Percentiles rank a stretch among this genome's conserved stretches.
These are phyloP conservation scores for Phytophthora pistaciae DNA, from an alignment of 352 stramenopile species.

Conservation along the genomic window DNA sequence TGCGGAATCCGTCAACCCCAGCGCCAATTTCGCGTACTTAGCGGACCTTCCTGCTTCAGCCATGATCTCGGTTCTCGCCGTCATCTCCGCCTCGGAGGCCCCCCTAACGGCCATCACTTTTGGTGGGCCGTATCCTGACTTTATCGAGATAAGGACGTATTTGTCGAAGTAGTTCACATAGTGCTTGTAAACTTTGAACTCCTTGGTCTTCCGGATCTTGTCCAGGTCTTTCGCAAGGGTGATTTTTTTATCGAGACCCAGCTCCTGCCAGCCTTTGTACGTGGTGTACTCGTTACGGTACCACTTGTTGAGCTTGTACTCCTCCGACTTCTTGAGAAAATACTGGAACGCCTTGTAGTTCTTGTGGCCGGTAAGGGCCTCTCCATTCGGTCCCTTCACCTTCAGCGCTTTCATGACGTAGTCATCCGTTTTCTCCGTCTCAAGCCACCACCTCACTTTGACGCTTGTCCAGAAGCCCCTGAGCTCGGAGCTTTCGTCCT, in stretches of 20 bases:
- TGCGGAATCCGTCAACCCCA: neutral
- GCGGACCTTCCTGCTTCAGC: neutral
- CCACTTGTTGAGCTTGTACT: neutral
- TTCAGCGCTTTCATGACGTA: neutral
- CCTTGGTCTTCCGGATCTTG: neutral
- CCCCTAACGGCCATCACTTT: neutral
- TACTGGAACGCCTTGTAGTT: slow-evolving; percentile 5
- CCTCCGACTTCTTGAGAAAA: slow-evolving; percentile 4
- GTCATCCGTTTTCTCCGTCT: neutral
- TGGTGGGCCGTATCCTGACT: neutral
- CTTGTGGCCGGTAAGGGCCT: neutral
- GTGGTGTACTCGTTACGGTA: neutral
- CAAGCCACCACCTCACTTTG: slow-evolving; percentile 4
- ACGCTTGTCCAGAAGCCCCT: neutral
- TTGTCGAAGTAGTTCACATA: neutral
- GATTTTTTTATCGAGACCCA: neutral
- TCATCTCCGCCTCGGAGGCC: neutral
- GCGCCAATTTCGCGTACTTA: neutral
- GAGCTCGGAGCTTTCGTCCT: neutral
- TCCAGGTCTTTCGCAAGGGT: neutral
- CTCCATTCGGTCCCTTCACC: neutral
- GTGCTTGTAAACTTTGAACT: neutral
- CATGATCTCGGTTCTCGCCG: slow-evolving; percentile 1
- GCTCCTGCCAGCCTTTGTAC: neutral
- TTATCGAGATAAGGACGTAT: neutral